phyloP scores from a whole-genome alignment of 2,329 filamentous ascomycete genomes.

The Bipolaris zeicola region DNA sequence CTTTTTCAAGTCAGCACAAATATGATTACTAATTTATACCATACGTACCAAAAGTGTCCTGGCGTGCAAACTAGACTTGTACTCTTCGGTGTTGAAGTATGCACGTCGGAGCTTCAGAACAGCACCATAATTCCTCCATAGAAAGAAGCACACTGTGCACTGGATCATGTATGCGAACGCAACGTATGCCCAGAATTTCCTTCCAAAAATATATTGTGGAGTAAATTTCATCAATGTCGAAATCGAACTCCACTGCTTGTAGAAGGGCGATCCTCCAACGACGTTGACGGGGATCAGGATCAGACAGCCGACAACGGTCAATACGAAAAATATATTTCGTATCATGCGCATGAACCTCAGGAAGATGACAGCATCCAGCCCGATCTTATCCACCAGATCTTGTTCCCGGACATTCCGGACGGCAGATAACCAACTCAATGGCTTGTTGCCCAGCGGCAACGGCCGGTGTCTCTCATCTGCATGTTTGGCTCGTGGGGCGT shows the following conservation, averaged over 20 bases:
- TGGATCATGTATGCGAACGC: slow-evolving; percentile 69
- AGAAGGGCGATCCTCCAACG: slow-evolving; percentile 43
- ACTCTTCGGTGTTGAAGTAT: slow-evolving; percentile 86
- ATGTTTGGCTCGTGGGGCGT: slow-evolving; percentile 91
- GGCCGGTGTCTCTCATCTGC: slow-evolving; percentile 89
- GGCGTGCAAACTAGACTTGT: slow-evolving; percentile 84
- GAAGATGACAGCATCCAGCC: slow-evolving; percentile 89
- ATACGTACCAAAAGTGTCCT: slow-evolving; percentile 59
- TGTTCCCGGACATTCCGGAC: slow-evolving; percentile 77
- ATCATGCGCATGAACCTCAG: slow-evolving; percentile 87
- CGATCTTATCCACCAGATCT: slow-evolving; percentile 78
- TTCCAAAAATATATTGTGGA: slow-evolving; percentile 59
- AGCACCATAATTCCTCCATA: slow-evolving; percentile 88
- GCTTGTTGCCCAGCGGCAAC: slow-evolving; percentile 79
- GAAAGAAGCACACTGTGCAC: slow-evolving; percentile 72
- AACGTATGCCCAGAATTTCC: slow-evolving; percentile 64
- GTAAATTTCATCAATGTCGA: slow-evolving; percentile 59
- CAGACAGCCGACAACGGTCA: slow-evolving; percentile 73
- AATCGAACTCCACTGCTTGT: slow-evolving; percentile 35
- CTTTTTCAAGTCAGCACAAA: slow-evolving; percentile 48
- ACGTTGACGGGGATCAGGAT: slow-evolving; percentile 84
- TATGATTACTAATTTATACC: not conserved
- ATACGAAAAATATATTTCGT: slow-evolving; percentile 81
- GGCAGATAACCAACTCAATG: slow-evolving; percentile 84
- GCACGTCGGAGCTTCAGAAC: slow-evolving; percentile 71